Evolutionary conservation across 2,329 filamentous ascomycete genomes (phyloP), one percentile per base, ranked within the genome.

Genomic region (Penicillium italicum): DNA sequence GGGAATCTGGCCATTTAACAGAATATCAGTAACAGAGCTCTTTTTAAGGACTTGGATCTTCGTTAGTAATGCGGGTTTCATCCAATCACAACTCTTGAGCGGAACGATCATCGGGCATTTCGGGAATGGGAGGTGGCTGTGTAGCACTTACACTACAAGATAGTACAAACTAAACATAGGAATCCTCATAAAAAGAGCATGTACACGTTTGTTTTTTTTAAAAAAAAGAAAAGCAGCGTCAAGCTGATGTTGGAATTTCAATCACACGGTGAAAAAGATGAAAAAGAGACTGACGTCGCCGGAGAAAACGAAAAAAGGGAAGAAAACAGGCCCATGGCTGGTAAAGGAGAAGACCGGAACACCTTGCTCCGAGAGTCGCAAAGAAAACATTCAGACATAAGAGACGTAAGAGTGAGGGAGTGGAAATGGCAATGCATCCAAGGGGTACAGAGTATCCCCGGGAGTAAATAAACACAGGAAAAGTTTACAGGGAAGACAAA

Each of bases 361-460:
- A 62, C 60, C 58, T 43, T 54, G 58, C 58, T 62, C 58, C 60
- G 50, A 42, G 46, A 58, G 34, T 46, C 49, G 60, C 50, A 58
- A 56, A 52, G 18, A 46, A 58, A 60, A 48, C 45, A 50, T 53
- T 56, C 57, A 49, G 59, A 60, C 62, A 67, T 65, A 67, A 65
- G 63, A 64, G 62, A 66, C 62, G 59, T 60, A 44, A 63, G 55
- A 30, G 59, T 60, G 45, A 63, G 54, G 26, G 43, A 58, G 58
- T 56, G 57, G 52, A 50, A 52, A 59, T 60, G 58, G 33, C 48
- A 53, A 55, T 56, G 62, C 52, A 57, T 58, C 56, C 62, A 52
- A 54, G 51, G 50, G 59, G 57, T 53, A 45, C 34, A 40, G 40
- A 20, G 30, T 33, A 36, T 38, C 30, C 43, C 36, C 24, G 10